Percentiles rank a stretch among this genome's conserved stretches.
These are phyloP conservation scores for Kodamaea kaohsiungensis DNA, from an alignment of 805 yeast species.

Conservation along the genomic window DNA sequence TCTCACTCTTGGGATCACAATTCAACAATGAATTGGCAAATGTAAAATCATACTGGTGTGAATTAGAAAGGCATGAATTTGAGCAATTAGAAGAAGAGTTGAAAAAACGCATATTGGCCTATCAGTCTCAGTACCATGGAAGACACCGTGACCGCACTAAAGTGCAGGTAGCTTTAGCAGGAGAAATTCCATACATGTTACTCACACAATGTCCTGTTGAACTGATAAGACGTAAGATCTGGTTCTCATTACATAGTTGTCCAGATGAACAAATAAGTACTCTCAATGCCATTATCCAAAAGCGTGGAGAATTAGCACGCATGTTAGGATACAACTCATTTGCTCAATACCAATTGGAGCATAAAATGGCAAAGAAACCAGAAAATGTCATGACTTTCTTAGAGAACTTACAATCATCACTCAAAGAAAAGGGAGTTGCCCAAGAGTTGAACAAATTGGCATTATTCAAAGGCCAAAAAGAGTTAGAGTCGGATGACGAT, in stretches of 20 bases:
- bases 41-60: conserved; percentile 39
- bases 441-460: conserved; percentile 57
- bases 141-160: not conserved
- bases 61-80: conserved; percentile 31
- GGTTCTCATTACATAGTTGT: conserved; percentile 74
- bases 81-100: conserved; percentile 23
- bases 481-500: not conserved
- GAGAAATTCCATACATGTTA: conserved; percentile 64
- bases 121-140: conserved; percentile 26
- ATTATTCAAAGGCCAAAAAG: conserved; percentile 23
- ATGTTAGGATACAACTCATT: conserved; percentile 70
- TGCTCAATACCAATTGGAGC: conserved; percentile 79
- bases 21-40: conserved; percentile 55
- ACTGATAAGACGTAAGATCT: conserved; percentile 61
- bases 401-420: conserved; percentile 52
- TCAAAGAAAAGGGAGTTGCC: conserved; percentile 48
- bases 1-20: conserved; percentile 78
- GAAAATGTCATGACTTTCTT: conserved; percentile 73
- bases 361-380: conserved; percentile 87
- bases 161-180: conserved; percentile 44
- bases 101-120: conserved; percentile 25
- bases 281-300: conserved; percentile 58
- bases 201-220: conserved; percentile 59
- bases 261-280: conserved; percentile 59
- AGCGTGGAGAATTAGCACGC: conserved; percentile 69